Conservation (phyloP, 176 grass and related monocot genomes). For the Olyra latifolia region DNA sequence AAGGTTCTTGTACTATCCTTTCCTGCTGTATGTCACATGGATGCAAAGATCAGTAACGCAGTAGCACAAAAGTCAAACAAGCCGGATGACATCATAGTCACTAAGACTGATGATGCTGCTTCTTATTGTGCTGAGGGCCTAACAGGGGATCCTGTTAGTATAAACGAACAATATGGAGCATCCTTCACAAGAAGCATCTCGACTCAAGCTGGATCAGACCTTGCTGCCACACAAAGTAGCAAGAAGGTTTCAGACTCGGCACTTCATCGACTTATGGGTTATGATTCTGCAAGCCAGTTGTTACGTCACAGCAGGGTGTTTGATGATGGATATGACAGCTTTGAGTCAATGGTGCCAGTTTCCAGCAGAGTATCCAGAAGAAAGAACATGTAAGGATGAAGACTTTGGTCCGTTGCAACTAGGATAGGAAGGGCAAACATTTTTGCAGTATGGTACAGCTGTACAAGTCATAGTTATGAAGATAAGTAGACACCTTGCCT, state of each 20-base stretch:
- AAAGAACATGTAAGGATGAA: constrained; percentile 39
- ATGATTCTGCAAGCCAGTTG: constrained; percentile 87
- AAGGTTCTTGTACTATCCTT: constrained; percentile 70
- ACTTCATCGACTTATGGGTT: constrained; percentile 94
- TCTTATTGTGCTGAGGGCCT: constrained; percentile 26
- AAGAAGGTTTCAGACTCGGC: constrained; percentile 42
- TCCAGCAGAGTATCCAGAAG: constrained; percentile 54
- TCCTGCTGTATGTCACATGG: constrained; percentile 16
- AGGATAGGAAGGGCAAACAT: constrained; percentile 6
- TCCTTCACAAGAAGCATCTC: constrained; percentile 60
- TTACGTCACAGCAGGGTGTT: constrained; percentile 44
- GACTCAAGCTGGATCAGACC: constrained; percentile 17
- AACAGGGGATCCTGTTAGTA: constrained; percentile 30
- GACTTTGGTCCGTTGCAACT: not conserved
- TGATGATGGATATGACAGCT: constrained; percentile 61
- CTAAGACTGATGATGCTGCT: constrained; percentile 23
- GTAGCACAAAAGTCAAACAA: constrained; percentile 2
- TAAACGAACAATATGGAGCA: constrained; percentile 41
- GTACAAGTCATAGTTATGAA: constrained; percentile 13
- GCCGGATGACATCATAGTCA: not conserved
- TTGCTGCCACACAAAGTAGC: constrained; percentile 34
- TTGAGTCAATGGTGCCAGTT: constrained; percentile 58
- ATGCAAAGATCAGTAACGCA: constrained; percentile 25
- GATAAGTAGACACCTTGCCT: constrained; percentile 3
- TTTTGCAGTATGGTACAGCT: not conserved